Evolutionary conservation across 352 stramenopile species (phyloP), one percentile per base, ranked within the genome.

Genomic region (Globisporangium spiculum): DNA sequence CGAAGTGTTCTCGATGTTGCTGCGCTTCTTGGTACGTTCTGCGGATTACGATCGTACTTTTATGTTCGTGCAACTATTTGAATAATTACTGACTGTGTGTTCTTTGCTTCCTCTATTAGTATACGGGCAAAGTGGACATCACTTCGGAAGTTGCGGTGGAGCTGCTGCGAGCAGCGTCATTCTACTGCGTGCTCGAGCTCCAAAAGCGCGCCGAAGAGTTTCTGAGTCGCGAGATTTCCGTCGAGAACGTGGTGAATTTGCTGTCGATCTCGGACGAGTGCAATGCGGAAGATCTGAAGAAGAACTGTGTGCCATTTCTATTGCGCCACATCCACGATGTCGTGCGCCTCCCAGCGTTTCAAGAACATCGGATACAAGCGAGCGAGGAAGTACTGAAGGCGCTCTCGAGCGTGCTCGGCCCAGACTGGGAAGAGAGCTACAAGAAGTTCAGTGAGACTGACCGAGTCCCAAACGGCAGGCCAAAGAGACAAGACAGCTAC

Each of bases 261-360:
- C 75, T 94, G 32, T 86, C 79, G 24, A 66, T 96, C 36, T 86
- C 89, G 0, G 85, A 95, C 52, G 82, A 93, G 67, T 95, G 86
- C 73, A 76, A 86, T 24, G 89, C 89, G 14, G 68, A 81, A 20
- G 88, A 96, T 66, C 69, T 96, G 54, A 94, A 94, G 77, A 89
- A 89, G 38, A 94, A 93, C 64, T 94, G 86, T 54, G 77, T 96
- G 60, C 84, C 89, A 46, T 96, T 92, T 67, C 73, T 96, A 58
- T 89, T 96, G 78, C 83, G 81, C 26, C 87, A 95, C 75, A 95
- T 96, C 60, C 88, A 94, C 68, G 86, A 92, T 32, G 75, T 96
- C 3, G 89, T 94, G 44, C 83, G 86, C 3, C 70, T 96, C 5
- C 80, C 84, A 52, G 86, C 85, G 30, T 96, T 85, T 64, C 75